phyloP scores from a whole-genome alignment of 768 basidiomycete species.

The Suillus tomentosus region DNA sequence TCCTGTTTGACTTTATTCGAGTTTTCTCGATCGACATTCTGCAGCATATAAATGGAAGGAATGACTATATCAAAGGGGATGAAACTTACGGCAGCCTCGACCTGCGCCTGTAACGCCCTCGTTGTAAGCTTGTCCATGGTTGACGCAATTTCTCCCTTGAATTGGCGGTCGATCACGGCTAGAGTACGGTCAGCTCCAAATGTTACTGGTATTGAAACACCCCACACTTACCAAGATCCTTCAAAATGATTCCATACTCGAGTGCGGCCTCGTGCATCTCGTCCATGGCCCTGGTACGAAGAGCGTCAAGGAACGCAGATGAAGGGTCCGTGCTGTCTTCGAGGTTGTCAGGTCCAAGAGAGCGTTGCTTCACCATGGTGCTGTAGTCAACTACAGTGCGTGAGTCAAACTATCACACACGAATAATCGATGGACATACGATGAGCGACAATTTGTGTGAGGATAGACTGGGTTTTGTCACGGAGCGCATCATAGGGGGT shows the following conservation, averaged over 20 bases:
- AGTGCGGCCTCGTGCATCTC: slow-evolving; percentile 80
- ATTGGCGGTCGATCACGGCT: slow-evolving; percentile 87
- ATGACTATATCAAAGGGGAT: neutral
- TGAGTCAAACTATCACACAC: slow-evolving; percentile 4
- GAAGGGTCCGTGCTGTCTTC: slow-evolving; percentile 71
- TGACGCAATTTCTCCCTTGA: slow-evolving; percentile 84
- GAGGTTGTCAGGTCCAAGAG: slow-evolving; percentile 72
- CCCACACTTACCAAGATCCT: slow-evolving; percentile 63
- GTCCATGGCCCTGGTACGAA: slow-evolving; percentile 83
- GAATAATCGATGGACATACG: slow-evolving; percentile 48
- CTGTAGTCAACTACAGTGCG: slow-evolving; percentile 49
- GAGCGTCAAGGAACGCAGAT: slow-evolving; percentile 79
- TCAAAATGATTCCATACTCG: slow-evolving; percentile 82
- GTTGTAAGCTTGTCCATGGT: slow-evolving; percentile 88
- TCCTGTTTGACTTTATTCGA: slow-evolving; percentile 87
- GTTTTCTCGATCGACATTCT: slow-evolving; percentile 88
- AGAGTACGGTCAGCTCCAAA: slow-evolving; percentile 16
- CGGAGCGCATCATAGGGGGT: slow-evolving; percentile 78
- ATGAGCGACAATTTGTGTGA: slow-evolving; percentile 86
- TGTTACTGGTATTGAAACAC: neutral
- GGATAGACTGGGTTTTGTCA: slow-evolving; percentile 85
- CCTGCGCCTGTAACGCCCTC: slow-evolving; percentile 82
- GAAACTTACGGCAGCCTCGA: slow-evolving; percentile 72
- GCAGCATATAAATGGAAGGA: slow-evolving; percentile 4
- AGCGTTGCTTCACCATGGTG: slow-evolving; percentile 77